Conservation (phyloP, 129 eudicot genomes). For the Flaveria brownii region DNA sequence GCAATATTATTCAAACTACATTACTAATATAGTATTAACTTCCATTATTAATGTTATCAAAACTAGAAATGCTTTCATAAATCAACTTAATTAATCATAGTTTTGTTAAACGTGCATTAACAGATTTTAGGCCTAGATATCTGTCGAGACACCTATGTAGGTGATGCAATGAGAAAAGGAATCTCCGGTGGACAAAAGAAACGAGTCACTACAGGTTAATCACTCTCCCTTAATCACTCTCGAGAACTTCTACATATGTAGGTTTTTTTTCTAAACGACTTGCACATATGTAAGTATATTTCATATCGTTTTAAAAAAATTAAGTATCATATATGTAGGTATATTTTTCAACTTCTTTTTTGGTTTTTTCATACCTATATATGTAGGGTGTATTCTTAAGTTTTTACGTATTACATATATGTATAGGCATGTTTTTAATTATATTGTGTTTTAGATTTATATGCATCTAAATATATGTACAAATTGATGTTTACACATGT, state of each 20-base stretch:
- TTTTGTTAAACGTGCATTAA: neutral
- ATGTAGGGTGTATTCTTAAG: too few relatives aligned
- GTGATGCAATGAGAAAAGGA: slow-evolving; percentile 75
- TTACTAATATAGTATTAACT: neutral
- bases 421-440: too few relatives aligned
- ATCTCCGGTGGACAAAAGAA: slow-evolving; percentile 89
- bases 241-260: neutral
- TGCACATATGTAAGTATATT: too few relatives aligned
- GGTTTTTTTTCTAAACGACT: too few relatives aligned
- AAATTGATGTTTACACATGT: too few relatives aligned
- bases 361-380: too few relatives aligned
- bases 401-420: too few relatives aligned
- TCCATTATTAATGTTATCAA: neutral
- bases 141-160: slow-evolving; percentile 77
- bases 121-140: slow-evolving; percentile 73
- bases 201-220: slow-evolving; percentile 76
- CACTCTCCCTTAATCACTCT: neutral
- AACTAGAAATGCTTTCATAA: neutral
- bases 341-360: too few relatives aligned
- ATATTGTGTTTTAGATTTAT: too few relatives aligned
- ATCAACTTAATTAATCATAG: neutral
- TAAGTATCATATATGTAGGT: too few relatives aligned
- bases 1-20: neutral
- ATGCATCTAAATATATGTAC: too few relatives aligned
- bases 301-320: too few relatives aligned